Percentiles rank a stretch among this genome's conserved stretches.
Evolutionary conservation across 164 flowering plant species (phyloP).

Genomic region (Piper longum): DNA sequence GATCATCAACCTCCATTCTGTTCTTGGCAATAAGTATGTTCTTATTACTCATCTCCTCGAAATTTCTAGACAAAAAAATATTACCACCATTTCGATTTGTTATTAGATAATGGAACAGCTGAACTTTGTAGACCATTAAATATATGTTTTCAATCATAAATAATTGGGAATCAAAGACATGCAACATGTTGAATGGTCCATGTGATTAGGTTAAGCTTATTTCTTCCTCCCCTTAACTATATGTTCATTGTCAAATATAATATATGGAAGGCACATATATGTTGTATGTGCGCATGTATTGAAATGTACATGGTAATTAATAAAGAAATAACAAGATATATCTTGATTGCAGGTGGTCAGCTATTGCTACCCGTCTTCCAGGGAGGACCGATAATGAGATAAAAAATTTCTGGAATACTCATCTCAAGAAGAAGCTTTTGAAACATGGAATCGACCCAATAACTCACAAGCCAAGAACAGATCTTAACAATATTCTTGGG

Average conservation of each 20-base stretch:
- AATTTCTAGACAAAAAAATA: neutral
- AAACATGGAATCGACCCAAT: conserved; percentile 55
- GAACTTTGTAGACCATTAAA: neutral
- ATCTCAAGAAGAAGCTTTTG: conserved; percentile 45
- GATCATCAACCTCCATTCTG: conserved; percentile 32
- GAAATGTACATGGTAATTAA: too few relatives aligned
- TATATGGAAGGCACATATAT: too few relatives aligned
- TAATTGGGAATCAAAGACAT: too few relatives aligned
- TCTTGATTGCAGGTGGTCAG: conserved; percentile 45
- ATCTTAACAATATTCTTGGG: conserved; percentile 22
- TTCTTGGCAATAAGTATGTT: conserved; percentile 57
- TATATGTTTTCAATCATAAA: too few relatives aligned
- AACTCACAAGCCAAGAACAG: conserved; percentile 54
- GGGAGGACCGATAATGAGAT: conserved; percentile 67
- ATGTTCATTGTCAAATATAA: too few relatives aligned
- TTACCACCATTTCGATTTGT: neutral
- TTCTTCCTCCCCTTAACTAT: too few relatives aligned
- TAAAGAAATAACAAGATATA: too few relatives aligned
- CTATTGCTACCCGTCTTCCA: conserved; percentile 54
- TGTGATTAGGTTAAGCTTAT: too few relatives aligned
- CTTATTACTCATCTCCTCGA: neutral
- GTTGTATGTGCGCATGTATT: too few relatives aligned
- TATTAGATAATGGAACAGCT: neutral
- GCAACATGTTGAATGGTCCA: too few relatives aligned
- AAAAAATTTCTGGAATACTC: conserved; percentile 68